Percentiles rank a stretch among this genome's conserved stretches.
These are phyloP conservation scores for Diaporthe destruens DNA, from an alignment of 2,329 filamentous ascomycete species.

Conservation along the genomic window DNA sequence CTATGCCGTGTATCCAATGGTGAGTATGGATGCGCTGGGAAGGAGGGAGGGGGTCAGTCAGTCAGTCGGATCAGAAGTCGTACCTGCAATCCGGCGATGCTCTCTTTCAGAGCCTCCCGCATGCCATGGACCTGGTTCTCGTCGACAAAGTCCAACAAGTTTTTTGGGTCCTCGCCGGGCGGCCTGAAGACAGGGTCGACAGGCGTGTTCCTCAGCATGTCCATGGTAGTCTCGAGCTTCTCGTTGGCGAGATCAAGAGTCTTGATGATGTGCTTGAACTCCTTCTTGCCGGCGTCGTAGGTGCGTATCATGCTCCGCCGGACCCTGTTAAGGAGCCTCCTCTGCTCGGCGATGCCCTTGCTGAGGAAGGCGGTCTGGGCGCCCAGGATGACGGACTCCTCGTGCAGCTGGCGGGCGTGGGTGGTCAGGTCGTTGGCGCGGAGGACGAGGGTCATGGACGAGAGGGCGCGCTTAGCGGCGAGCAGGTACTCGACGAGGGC, in stretches of 20 bases:
- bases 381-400: constrained; percentile 81
- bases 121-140: constrained; percentile 76
- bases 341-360: constrained; percentile 70
- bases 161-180: constrained; percentile 68
- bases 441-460: constrained; percentile 84
- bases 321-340: constrained; percentile 64
- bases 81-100: constrained; percentile 78
- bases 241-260: constrained; percentile 76
- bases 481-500: constrained; percentile 87
- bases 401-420: constrained; percentile 78
- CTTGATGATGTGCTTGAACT: constrained; percentile 72
- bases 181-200: constrained; percentile 76
- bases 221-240: constrained; percentile 75
- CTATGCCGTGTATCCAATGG: constrained; percentile 50
- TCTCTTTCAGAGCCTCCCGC: constrained; percentile 74
- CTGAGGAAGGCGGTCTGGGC: constrained; percentile 78
- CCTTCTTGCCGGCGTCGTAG: constrained; percentile 69
- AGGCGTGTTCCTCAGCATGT: constrained; percentile 71
- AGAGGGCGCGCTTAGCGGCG: constrained; percentile 87
- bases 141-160: constrained; percentile 81
- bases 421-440: constrained; percentile 89
- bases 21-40: not conserved
- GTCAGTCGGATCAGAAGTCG: constrained; percentile 36
- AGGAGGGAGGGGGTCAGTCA: too few relatives aligned
- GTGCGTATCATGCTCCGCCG: constrained; percentile 65